phyloP scores from a whole-genome alignment of 805 yeast species.

The Wickerhamomyces ciferrii region DNA sequence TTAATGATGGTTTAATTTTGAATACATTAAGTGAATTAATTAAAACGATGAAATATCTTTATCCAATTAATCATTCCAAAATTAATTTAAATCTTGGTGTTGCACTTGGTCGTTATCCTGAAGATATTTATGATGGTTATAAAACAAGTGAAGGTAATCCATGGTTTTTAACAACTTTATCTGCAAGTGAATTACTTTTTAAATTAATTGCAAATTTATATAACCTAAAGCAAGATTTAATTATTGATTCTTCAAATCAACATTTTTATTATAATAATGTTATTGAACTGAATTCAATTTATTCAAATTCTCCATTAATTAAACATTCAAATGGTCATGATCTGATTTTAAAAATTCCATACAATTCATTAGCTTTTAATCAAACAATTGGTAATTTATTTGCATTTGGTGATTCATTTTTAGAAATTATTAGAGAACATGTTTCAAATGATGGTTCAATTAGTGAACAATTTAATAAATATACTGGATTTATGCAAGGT shows the following conservation, averaged over 20 bases:
- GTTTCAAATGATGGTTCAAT: conserved; percentile 64
- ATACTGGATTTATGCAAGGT: conserved; percentile 83
- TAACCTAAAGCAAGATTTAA: conserved; percentile 35
- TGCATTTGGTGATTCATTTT: conserved; percentile 61
- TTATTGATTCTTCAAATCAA: conserved; percentile 27
- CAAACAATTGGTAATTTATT: conserved; percentile 41
- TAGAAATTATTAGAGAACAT: conserved; percentile 53
- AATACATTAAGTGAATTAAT: conserved; percentile 62
- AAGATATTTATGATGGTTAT: conserved; percentile 79
- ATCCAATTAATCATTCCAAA: conserved; percentile 64
- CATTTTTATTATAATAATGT: conserved; percentile 27
- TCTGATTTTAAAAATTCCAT: conserved; percentile 18
- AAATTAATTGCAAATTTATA: conserved; percentile 44
- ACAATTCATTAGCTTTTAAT: conserved; percentile 35
- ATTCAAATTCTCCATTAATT: not conserved
- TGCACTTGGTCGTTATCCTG: conserved; percentile 90
- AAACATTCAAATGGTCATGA: conserved; percentile 1
- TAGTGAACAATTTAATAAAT: conserved; percentile 85
- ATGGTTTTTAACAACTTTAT: conserved; percentile 79
- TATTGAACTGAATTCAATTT: conserved; percentile 8
- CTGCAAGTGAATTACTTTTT: conserved; percentile 61
- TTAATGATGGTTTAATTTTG: conserved; percentile 50
- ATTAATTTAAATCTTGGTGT: conserved; percentile 39
- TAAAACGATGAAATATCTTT: conserved; percentile 64
- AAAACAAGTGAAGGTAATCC: conserved; percentile 81